Base-by-base conservation (phyloP, 139 green algal genomes). In the Coelastrella sp. region DNA sequence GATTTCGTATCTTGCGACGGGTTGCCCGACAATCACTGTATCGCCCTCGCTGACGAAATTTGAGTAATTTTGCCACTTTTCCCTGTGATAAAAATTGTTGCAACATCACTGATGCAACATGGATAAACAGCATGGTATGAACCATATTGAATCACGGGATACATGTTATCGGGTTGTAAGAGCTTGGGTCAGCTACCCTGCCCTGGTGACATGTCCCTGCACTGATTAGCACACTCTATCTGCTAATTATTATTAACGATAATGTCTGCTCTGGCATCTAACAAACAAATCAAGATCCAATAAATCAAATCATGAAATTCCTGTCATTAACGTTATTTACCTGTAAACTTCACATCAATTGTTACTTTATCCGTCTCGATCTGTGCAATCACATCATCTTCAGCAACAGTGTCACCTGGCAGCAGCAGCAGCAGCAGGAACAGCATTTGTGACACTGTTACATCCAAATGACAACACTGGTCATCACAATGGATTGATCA, bases 361-460 rank as follows among this genome's bases (percentile, higher is more conserved):
- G 95, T 98, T 58, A 99, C 97, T 86, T 99, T 99, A 93, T 99
- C 98, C 0, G 98, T 99, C 86, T 99, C 98, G 68, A 99, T 98
- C 94, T 99, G 97, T 1, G 97, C 96, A 76, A 99, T 96, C 10
- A 99, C 92, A 73, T 99, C 98, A 88, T 99, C 98, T 86, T 97
- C 95, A 16, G 95, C 92, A 5, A 99, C 96, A 7, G 91, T 16
- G 61, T 99, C 97, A 32, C 97, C 97, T 97, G 92, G 32, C 5
- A 61, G 74, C 74, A 75, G 22, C 57, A 87, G 61, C 32, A 3
- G n/a, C 64, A 74, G 22, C 61, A 64, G 22, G 5, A 66, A 71
- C 11, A 7, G 64, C 64, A 47, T 47, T 47, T 47, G 32, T 47
- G 1, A 47, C 32, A 47, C 32, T 47, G 32, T 47, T 47, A 47